These are phyloP conservation scores for Camellia lanceoleosa DNA, from an alignment of 148 eudicot genomes.

Conservation along the genomic window DNA sequence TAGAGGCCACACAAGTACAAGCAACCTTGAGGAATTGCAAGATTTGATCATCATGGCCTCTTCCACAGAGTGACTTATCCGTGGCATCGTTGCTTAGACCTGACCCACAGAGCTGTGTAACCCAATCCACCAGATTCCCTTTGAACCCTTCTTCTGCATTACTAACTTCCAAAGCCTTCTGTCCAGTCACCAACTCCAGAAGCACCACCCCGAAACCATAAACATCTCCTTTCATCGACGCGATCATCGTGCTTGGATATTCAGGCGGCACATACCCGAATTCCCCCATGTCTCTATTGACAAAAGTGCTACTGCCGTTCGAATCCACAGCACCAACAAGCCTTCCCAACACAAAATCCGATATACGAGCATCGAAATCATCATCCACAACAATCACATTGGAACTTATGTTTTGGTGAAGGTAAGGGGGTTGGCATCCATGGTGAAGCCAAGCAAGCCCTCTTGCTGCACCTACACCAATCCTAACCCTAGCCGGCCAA, in stretches of 20 bases:
- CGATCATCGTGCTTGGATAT: slow-evolving; percentile 58
- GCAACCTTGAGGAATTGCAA: slow-evolving; percentile 61
- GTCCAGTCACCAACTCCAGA: slow-evolving; percentile 65
- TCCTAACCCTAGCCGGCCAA: slow-evolving; percentile 58
- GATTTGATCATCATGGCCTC: slow-evolving; percentile 62
- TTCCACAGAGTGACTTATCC: slow-evolving; percentile 51
- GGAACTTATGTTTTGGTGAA: slow-evolving; percentile 68
- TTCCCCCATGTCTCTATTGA: slow-evolving; percentile 65
- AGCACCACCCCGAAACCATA: slow-evolving; percentile 74
- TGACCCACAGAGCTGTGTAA: slow-evolving; percentile 40
- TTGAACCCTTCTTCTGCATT: slow-evolving; percentile 53
- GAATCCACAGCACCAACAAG: slow-evolving; percentile 44
- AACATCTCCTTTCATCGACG: slow-evolving; percentile 66
- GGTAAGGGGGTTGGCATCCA: slow-evolving; percentile 57
- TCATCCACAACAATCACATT: slow-evolving; percentile 68
- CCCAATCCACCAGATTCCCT: slow-evolving; percentile 80
- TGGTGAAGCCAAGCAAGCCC: slow-evolving; percentile 87
- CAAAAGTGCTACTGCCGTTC: slow-evolving; percentile 47
- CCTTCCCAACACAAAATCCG: slow-evolving; percentile 60
- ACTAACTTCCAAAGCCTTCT: slow-evolving; percentile 55
- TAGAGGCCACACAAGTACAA: slow-evolving; percentile 60
- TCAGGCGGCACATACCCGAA: slow-evolving; percentile 76
- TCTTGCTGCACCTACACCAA: slow-evolving; percentile 59
- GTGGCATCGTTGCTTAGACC: slow-evolving; percentile 61
- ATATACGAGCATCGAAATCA: slow-evolving; percentile 63